Base-by-base conservation (phyloP, 1,139 yeast species). In the Blastobotrys aristatus region DNA sequence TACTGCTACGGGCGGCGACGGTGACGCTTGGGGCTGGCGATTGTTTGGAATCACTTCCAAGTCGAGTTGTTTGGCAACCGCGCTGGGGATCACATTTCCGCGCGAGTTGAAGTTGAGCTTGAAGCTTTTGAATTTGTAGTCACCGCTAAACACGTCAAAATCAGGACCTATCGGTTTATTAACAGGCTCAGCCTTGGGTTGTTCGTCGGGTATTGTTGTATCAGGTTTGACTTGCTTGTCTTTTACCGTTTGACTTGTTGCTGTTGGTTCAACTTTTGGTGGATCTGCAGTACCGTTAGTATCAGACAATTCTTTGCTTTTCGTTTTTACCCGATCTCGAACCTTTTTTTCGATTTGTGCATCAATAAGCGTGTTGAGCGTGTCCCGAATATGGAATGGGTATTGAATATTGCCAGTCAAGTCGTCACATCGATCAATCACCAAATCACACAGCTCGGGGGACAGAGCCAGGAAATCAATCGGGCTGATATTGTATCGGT, bases 401-500 rank as follows among this genome's bases (percentile, higher is more conserved):
- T 41, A 33, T 24, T 46, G 48, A 13, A 46, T 34, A 24, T 35
- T 35, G 11, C 35, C 48, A n/a, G 26, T 36, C 16, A 24, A 16
- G 16, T 40, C 27, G n/a, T 40, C 42, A n/a, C 41, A 36, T 8
- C 32, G 27, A 14, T 17, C 29, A 22, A 46, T 41, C n/a, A 46
- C 32, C 38, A 20, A 17, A 31, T 46, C 42, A 32, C 48, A 46
- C 16, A 46, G 27, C 5, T 46, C 48, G 11, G 48, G 48, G 2
- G 48, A 46, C 4, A 46, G 18, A 7, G 48, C 48, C 32, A 46
- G 14, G 20, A 46, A 40, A 26, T 46, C 48, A 22, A 46, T 26
- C 8, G 48, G 45, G 29, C 45, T 46, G 29, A 44, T 34, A 6
- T 40, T 32, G 17, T 39, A 44, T 22, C 43, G 29, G 30, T 43